phyloP scores from a whole-genome alignment of 805 yeast genomes.

The Candida cerambycidarum region DNA sequence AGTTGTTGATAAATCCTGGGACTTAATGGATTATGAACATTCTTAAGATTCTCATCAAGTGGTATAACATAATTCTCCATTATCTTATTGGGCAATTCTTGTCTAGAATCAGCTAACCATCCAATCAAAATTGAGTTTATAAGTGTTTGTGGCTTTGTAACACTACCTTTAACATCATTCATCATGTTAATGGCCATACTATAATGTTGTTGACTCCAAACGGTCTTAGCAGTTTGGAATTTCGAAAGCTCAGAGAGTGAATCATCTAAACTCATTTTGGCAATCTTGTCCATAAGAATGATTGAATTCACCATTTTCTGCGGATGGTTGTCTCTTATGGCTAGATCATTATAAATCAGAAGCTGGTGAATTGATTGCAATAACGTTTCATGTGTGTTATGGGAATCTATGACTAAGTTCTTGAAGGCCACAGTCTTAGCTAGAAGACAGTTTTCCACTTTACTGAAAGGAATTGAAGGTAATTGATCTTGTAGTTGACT shows the following conservation, averaged over 20 bases:
- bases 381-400: conserved; percentile 21
- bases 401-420: conserved; percentile 18
- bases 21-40: conserved; percentile 4
- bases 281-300: conserved; percentile 41
- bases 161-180: conserved; percentile 20
- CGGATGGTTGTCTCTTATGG: conserved; percentile 33
- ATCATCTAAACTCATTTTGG: conserved; percentile 14
- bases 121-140: conserved; percentile 49
- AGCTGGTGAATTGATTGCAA: conserved; percentile 33
- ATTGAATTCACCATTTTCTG: conserved; percentile 56
- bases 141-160: conserved; percentile 10
- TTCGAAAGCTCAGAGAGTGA: conserved; percentile 21
- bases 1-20: conserved; percentile 24
- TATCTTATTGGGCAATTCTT: conserved; percentile 61
- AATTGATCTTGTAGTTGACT: no score
- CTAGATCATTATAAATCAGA: conserved; percentile 39
- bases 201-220: conserved; percentile 65
- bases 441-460: conserved; percentile 41
- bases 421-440: conserved; percentile 42
- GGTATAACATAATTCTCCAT: conserved; percentile 57
- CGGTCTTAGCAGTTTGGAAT: conserved; percentile 55
- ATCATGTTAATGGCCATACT: conserved; percentile 57
- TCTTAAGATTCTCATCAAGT: conserved; percentile 23
- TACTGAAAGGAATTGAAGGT: conserved; percentile 1
- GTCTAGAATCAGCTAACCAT: conserved; percentile 73